A percentile compares a stretch with the other conserved stretches of the same genome.
phyloP scores from a whole-genome alignment of 352 stramenopile genomes.

The Globisporangium canariense region DNA sequence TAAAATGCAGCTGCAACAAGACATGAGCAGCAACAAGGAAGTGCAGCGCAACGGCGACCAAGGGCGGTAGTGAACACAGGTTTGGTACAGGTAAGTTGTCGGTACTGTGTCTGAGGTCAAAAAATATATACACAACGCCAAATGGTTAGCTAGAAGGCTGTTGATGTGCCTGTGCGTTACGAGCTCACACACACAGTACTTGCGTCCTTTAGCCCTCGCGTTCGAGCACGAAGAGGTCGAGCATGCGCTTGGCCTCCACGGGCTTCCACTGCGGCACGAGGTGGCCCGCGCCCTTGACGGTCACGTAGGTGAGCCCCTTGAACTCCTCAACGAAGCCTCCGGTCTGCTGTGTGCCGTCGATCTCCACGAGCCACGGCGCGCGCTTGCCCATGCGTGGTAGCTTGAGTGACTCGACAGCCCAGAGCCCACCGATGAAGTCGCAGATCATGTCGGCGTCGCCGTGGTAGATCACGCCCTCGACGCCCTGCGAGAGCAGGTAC shows the following conservation, averaged over 20 bases:
- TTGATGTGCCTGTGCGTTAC: not conserved
- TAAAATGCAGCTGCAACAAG: slow-evolving; percentile 21
- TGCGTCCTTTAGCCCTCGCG: slow-evolving; percentile 5
- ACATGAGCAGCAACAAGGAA: slow-evolving; percentile 2
- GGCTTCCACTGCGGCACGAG: slow-evolving; percentile 86
- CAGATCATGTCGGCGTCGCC: slow-evolving; percentile 70
- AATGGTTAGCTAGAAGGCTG: not conserved
- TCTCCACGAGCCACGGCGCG: slow-evolving; percentile 33
- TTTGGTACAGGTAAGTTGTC: not conserved
- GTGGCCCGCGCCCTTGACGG: slow-evolving; percentile 89
- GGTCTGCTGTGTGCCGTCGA: slow-evolving; percentile 52
- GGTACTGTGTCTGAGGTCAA: not conserved
- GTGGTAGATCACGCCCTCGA: slow-evolving; percentile 68
- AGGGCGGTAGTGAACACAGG: not conserved
- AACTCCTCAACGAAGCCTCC: slow-evolving; percentile 84
- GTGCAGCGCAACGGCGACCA: not conserved
- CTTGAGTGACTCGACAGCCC: slow-evolving; percentile 65
- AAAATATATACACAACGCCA: not conserved
- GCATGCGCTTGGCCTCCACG: slow-evolving; percentile 62
- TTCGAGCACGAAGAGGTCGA: slow-evolving; percentile 67
- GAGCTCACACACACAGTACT: not conserved
- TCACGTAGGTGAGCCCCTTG: slow-evolving; percentile 84
- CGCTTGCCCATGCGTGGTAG: slow-evolving; percentile 38
- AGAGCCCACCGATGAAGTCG: slow-evolving; percentile 63
- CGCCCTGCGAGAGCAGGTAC: slow-evolving; percentile 40